phyloP scores from a whole-genome alignment of 2,329 filamentous ascomycete genomes.

The Plectosphaerella plurivora region DNA sequence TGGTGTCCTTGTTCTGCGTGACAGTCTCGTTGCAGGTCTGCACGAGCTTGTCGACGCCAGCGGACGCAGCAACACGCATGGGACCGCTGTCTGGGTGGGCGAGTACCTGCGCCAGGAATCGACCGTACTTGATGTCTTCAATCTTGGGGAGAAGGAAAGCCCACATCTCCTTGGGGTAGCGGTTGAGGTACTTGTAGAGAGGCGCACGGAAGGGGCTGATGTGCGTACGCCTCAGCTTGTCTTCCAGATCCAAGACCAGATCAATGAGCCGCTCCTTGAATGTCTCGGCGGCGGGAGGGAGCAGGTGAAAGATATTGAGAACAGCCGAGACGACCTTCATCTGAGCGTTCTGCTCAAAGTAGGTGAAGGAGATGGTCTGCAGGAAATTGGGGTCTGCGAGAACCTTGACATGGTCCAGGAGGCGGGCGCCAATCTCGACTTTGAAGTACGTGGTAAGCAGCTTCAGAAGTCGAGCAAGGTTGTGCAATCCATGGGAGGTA shows the following conservation, averaged over 20 bases:
- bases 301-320: slow-evolving; percentile 94
- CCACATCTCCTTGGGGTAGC: slow-evolving; percentile 88
- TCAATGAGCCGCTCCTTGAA: slow-evolving; percentile 91
- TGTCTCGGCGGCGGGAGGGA: slow-evolving; percentile 81
- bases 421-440: slow-evolving; percentile 87
- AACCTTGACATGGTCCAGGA: slow-evolving; percentile 91
- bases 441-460: slow-evolving; percentile 98
- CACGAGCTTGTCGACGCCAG: slow-evolving; percentile 69
- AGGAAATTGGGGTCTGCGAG: slow-evolving; percentile 77
- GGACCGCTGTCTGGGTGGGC: slow-evolving; percentile 68
- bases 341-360: slow-evolving; percentile 85
- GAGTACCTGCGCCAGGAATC: slow-evolving; percentile 86
- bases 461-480: slow-evolving; percentile 81
- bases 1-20: slow-evolving; percentile 64
- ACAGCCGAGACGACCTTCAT: slow-evolving; percentile 96
- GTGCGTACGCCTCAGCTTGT: slow-evolving; percentile 77
- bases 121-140: slow-evolving; percentile 80
- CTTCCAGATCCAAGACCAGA: slow-evolving; percentile 83
- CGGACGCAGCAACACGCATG: slow-evolving; percentile 69
- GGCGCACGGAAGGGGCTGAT: slow-evolving; percentile 89
- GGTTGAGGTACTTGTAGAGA: slow-evolving; percentile 87
- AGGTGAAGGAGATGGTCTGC: slow-evolving; percentile 88
- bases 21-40: slow-evolving; percentile 60
- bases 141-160: slow-evolving; percentile 72
- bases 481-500: slow-evolving; percentile 84